Conservation (phyloP, 768 basidiomycete species). For the Astraeus odoratus region DNA sequence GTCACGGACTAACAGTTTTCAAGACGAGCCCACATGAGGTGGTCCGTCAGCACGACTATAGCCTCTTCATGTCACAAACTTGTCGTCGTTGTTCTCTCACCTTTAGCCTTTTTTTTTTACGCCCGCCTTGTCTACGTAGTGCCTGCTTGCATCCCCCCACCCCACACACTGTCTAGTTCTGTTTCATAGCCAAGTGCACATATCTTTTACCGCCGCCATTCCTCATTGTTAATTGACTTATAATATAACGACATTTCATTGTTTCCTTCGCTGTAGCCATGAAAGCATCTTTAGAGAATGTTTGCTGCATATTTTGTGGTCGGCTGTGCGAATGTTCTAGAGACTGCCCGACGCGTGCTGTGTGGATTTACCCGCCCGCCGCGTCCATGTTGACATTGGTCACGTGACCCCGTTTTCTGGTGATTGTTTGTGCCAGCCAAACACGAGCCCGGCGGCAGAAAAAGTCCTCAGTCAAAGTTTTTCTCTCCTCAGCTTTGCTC, state of each 20-base stretch:
- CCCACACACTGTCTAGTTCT: background rate
- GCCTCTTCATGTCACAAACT: background rate
- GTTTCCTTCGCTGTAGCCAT: background rate
- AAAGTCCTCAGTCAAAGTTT: slow-evolving; percentile 13
- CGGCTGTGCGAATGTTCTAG: background rate
- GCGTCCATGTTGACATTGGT: background rate
- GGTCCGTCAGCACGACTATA: background rate
- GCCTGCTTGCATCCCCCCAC: background rate
- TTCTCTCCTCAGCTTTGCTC: slow-evolving; percentile 21
- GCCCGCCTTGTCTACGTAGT: background rate
- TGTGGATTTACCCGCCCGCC: background rate
- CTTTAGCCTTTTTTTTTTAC: background rate
- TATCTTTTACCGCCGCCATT: background rate
- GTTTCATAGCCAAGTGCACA: background rate
- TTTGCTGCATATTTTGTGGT: no score
- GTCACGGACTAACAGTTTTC: background rate
- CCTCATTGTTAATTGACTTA: background rate
- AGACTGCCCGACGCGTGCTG: background rate
- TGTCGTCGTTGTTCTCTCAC: no score
- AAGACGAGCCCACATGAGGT: background rate
- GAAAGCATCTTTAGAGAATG: no score
- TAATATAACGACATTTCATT: background rate
- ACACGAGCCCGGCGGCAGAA: slow-evolving; percentile 8
- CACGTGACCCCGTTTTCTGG: background rate
- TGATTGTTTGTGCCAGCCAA: slow-evolving; percentile 12